Conservation (phyloP, 768 basidiomycete genomes). For the Auricularia cornea region DNA sequence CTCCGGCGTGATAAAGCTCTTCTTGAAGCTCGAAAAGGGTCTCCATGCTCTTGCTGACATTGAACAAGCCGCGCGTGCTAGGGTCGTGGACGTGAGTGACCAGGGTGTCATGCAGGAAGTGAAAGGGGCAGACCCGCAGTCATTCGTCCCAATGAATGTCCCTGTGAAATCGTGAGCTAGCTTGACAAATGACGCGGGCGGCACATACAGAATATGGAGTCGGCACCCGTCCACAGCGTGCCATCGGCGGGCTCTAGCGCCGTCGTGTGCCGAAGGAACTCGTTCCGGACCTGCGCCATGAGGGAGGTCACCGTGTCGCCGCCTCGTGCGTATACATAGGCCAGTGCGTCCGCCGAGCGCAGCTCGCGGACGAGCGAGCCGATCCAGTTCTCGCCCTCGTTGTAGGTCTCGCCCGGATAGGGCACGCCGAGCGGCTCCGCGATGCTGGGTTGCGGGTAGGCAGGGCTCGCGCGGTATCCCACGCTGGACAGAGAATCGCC, state of each 20-base stretch:
- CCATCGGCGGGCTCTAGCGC: not conserved
- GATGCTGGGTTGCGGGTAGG: not conserved
- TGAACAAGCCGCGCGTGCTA: not conserved
- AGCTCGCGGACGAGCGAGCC: not conserved
- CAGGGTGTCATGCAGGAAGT: not conserved
- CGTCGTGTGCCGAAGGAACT: constrained; percentile 1
- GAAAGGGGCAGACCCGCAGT: not conserved
- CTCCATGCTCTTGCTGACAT: constrained; percentile 15
- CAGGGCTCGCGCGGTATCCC: not conserved
- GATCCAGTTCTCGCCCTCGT: not conserved
- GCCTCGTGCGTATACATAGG: constrained; percentile 4
- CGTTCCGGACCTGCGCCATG: constrained; percentile 1
- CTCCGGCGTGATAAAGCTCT: constrained; percentile 38
- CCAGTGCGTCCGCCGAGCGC: not conserved
- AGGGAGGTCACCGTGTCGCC: constrained; percentile 1
- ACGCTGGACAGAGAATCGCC: not conserved
- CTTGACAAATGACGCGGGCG: not conserved
- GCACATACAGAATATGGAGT: not conserved
- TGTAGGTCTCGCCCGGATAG: not conserved
- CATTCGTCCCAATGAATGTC: not conserved
- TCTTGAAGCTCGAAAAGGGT: constrained; percentile 39
- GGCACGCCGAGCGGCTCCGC: not conserved
- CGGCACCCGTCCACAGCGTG: not conserved
- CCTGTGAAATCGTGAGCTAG: not conserved
- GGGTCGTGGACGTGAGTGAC: not conserved